These are phyloP conservation scores for Penicillium sp. DNA, from an alignment of 2,329 filamentous ascomycete species.

Conservation along the genomic window DNA sequence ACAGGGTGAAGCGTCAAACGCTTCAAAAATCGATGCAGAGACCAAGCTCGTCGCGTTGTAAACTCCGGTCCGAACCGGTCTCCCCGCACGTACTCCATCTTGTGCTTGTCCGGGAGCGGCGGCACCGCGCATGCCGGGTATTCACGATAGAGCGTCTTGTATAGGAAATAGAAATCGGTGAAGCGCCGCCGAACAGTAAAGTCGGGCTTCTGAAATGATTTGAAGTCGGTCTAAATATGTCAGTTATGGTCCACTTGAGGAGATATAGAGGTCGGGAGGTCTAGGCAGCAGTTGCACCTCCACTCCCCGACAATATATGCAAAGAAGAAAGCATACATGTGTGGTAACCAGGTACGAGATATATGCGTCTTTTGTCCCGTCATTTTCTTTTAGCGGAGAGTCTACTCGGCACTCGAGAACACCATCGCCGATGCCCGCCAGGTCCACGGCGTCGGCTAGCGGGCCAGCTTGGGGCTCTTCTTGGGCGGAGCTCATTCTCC, in stretches of 20 bases:
- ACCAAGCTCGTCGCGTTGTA: conserved; percentile 76
- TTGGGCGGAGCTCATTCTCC: conserved; percentile 39
- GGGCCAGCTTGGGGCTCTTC: conserved; percentile 44
- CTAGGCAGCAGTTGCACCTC: conserved; percentile 15
- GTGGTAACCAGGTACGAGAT: conserved; percentile 93
- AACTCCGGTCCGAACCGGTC: conserved; percentile 93
- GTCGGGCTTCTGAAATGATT: conserved; percentile 74
- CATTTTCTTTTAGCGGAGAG: conserved; percentile 83
- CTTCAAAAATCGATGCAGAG: conserved; percentile 79
- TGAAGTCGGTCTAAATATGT: conserved; percentile 71
- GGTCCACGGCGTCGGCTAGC: conserved; percentile 48
- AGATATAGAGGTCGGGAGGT: not conserved
- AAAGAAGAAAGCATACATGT: conserved; percentile 50
- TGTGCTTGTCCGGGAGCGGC: conserved; percentile 93
- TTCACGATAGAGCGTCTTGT: conserved; percentile 77
- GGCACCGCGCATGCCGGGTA: conserved; percentile 88
- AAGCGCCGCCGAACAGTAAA: conserved; percentile 81
- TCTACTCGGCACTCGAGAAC: conserved; percentile 74
- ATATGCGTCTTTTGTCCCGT: conserved; percentile 92
- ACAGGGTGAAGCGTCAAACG: conserved; percentile 81
- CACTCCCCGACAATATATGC: not conserved
- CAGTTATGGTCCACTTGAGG: conserved; percentile 9
- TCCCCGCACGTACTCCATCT: conserved; percentile 95
- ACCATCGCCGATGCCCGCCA: conserved; percentile 60
- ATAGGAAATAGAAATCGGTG: conserved; percentile 95